These are phyloP conservation scores for Ophiostoma piceae DNA, from an alignment of 2,329 filamentous ascomycete genomes.

Conservation along the genomic window DNA sequence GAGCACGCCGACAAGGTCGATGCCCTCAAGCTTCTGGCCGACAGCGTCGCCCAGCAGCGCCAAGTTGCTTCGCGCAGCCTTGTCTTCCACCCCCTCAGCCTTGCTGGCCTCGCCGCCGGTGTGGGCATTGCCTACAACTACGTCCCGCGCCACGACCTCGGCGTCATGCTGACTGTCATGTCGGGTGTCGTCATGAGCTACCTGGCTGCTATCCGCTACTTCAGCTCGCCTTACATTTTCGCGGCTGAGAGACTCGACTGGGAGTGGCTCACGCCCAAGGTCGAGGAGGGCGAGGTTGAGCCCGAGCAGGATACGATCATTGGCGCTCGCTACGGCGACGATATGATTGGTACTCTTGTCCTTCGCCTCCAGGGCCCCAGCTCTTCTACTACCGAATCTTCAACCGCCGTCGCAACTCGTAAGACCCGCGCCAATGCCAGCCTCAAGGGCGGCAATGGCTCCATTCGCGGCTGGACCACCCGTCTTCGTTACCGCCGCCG, in stretches of 20 bases:
- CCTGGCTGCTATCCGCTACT: conserved; percentile 56
- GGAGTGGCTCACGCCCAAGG: conserved; percentile 50
- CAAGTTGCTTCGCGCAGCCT: conserved; percentile 60
- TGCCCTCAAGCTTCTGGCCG: conserved; percentile 68
- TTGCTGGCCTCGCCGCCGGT: conserved; percentile 43
- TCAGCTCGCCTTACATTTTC: conserved; percentile 57
- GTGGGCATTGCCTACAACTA: conserved; percentile 45
- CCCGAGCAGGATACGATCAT: conserved; percentile 54
- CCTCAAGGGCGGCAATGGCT: conserved; percentile 56
- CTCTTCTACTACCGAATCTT: background rate
- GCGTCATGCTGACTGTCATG: conserved; percentile 52
- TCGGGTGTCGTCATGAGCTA: conserved; percentile 59
- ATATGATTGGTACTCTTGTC: conserved; percentile 66
- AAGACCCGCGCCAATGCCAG: conserved; percentile 28
- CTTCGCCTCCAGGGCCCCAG: conserved; percentile 54
- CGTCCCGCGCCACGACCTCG: conserved; percentile 43
- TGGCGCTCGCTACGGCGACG: conserved; percentile 61
- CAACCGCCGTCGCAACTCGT: conserved; percentile 16
- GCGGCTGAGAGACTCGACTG: conserved; percentile 57
- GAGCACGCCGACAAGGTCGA: conserved; percentile 56
- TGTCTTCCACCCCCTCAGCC: conserved; percentile 55
- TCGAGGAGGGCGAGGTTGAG: conserved; percentile 28
- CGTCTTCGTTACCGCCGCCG: conserved; percentile 61
- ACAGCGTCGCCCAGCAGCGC: conserved; percentile 77
- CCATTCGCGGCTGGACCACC: conserved; percentile 81